Percentiles rank a stretch among this genome's conserved stretches.
Conservation (phyloP, 371 early-diverging fungal genomes). For the Mucor sp. region DNA sequence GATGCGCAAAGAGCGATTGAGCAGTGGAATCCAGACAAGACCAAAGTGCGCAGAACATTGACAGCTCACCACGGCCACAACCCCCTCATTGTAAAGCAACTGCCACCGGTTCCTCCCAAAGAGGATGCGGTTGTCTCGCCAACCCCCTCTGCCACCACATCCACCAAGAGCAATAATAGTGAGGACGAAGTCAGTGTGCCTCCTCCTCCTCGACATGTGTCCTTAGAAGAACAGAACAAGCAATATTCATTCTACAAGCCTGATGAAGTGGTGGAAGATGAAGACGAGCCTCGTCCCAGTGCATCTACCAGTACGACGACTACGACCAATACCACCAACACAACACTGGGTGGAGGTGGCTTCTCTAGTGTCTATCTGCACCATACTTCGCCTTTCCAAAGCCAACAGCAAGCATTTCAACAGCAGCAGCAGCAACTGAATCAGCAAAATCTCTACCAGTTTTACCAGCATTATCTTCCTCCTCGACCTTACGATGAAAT, state of each 20-base stretch:
- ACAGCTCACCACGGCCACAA: conserved; percentile 42
- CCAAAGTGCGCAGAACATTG: conserved; percentile 36
- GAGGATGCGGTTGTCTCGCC: background rate
- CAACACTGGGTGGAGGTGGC: background rate
- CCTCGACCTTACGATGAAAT: conserved; percentile 47
- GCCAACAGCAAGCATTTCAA: background rate
- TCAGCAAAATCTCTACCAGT: conserved; percentile 45
- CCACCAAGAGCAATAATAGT: background rate
- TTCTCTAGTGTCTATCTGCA: conserved; percentile 3
- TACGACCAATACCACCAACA: background rate
- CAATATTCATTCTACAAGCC: conserved; percentile 28
- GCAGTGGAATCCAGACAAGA: conserved; percentile 38
- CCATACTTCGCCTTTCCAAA: background rate
- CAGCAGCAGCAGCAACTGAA: conserved; percentile 10
- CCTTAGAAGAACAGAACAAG: conserved; percentile 11
- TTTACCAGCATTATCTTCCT: conserved; percentile 41
- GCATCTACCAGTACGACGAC: background rate
- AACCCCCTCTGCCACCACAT: background rate
- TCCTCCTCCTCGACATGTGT: background rate
- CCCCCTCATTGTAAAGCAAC: conserved; percentile 28
- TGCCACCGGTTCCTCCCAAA: conserved; percentile 24
- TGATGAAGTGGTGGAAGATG: conserved; percentile 14
- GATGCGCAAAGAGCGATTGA: conserved; percentile 32
- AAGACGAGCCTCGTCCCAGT: background rate
- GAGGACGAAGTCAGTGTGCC: background rate